Conservation (phyloP, 768 basidiomycete species). For the Rossbeevera mucosa region DNA sequence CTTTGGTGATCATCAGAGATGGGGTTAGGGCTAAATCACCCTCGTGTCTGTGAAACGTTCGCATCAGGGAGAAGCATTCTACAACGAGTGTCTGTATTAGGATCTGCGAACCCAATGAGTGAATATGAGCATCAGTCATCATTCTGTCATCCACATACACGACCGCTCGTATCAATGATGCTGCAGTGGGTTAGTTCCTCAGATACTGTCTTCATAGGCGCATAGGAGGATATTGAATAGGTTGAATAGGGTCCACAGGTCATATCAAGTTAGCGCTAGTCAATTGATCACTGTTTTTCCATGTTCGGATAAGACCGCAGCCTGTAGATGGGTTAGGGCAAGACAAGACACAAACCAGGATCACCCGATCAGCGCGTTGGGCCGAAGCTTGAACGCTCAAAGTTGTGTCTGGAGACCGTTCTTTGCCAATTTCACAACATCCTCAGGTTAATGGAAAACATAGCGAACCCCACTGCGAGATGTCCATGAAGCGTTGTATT, state of each 20-base stretch:
- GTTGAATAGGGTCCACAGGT: neutral
- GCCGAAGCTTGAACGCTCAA: neutral
- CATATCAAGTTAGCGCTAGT: neutral
- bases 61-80: slow-evolving; percentile 3
- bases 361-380: neutral
- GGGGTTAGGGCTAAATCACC: neutral
- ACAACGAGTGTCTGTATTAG: slow-evolving; percentile 5
- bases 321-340: neutral
- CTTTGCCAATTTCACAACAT: neutral
- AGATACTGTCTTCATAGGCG: neutral
- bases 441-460: neutral
- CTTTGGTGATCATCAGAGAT: neutral
- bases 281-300: neutral
- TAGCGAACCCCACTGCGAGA: neutral
- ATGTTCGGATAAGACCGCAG: neutral
- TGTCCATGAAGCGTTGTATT: neutral
- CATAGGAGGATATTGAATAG: too few species aligned
- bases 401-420: neutral
- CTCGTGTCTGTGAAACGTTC: slow-evolving; percentile 1
- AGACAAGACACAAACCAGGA: neutral
- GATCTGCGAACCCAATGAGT: neutral
- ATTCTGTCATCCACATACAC: too few species aligned
- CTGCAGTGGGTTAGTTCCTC: too few species aligned
- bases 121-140: neutral
- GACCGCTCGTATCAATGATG: too few species aligned